Evolutionary conservation across 2,329 filamentous ascomycete genomes (phyloP), one percentile per base, ranked within the genome.

Genomic region (Calonectria hongkongensis): DNA sequence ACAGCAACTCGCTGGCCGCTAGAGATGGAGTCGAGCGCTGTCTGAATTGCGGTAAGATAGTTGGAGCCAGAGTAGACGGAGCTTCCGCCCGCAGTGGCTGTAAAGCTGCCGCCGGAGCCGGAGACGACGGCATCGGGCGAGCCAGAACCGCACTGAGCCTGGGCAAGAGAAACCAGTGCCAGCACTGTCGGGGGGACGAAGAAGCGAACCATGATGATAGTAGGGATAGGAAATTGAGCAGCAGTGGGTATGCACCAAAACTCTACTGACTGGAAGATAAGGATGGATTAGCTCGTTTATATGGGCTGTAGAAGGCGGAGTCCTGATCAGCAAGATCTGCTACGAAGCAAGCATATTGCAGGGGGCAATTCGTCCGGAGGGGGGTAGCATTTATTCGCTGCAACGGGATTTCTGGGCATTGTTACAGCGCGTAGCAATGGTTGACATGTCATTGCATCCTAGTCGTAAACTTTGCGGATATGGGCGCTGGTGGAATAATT

Each of bases 41-140:
- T 83, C 66, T 91, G 88, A 71, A 91, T 89, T 1, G 89, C 89
- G 2, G 85, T 84, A 18, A 83, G 85, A 80, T 91, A 91, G 83
- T 90, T 86, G 21, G 85, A 84, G 39, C 89, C 89, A 0, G 85
- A 82, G 82, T 91, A 91, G 15, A 90, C 83, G 10, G 79, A 84
- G 60, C 72, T 84, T 2, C 82, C 84, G 67, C 89, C 88, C 28
- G 79, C 82, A 15, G 79, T 85, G 12, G 88, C 86, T 0, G 82
- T 86, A 80, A 86, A 90, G 7, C 85, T 74, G 56, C 74, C 85
- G 36, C 83, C 85, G 2, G 85, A 86, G 74, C 87, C 87, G 2
- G 87, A 87, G 16, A 89, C 87, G 15, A 73, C 83, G 21, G 86
- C 87, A 70, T 88, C 77, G 0, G 88, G 87, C 0, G 82, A 83